phyloP scores from a whole-genome alignment of 352 stramenopile species.

The Pythium scleroteichum region DNA sequence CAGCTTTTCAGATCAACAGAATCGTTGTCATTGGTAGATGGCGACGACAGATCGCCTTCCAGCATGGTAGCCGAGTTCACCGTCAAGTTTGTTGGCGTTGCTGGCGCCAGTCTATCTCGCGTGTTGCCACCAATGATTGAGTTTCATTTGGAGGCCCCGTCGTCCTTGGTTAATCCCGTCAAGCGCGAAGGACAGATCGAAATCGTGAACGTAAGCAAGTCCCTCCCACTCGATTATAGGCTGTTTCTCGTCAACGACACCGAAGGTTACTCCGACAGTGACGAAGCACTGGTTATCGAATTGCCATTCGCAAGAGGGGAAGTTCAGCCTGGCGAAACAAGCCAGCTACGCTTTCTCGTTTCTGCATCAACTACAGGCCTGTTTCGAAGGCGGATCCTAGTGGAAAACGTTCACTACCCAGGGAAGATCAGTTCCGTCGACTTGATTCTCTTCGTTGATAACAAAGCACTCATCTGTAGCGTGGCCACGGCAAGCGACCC shows the following conservation, averaged over 20 bases:
- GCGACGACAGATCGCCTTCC: constrained; percentile 50
- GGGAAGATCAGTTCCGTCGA: constrained; percentile 80
- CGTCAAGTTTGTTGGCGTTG: constrained; percentile 85
- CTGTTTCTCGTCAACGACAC: constrained; percentile 64
- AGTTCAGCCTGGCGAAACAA: constrained; percentile 57
- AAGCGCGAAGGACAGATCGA: constrained; percentile 73
- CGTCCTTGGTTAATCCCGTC: constrained; percentile 6
- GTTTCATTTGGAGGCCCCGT: constrained; percentile 78
- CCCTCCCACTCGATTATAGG: constrained; percentile 70
- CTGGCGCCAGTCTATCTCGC: constrained; percentile 74
- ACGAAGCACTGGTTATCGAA: constrained; percentile 65
- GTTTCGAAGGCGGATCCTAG: constrained; percentile 76
- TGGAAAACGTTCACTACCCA: constrained; percentile 85
- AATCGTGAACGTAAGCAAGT: constrained; percentile 81
- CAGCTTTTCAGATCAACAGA: constrained; percentile 60
- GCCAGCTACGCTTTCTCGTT: constrained; percentile 59
- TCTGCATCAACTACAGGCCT: constrained; percentile 72
- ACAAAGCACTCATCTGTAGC: constrained; percentile 51
- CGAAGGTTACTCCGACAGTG: constrained; percentile 78
- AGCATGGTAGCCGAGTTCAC: constrained; percentile 87
- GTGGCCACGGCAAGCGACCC: constrained; percentile 10
- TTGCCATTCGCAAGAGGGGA: constrained; percentile 75
- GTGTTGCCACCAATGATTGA: constrained; percentile 69
- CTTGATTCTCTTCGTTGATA: constrained; percentile 83
- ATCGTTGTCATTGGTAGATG: neutral